These are phyloP conservation scores for Lipomyces chichibuensis DNA, from an alignment of 805 yeast genomes.

Conservation along the genomic window DNA sequence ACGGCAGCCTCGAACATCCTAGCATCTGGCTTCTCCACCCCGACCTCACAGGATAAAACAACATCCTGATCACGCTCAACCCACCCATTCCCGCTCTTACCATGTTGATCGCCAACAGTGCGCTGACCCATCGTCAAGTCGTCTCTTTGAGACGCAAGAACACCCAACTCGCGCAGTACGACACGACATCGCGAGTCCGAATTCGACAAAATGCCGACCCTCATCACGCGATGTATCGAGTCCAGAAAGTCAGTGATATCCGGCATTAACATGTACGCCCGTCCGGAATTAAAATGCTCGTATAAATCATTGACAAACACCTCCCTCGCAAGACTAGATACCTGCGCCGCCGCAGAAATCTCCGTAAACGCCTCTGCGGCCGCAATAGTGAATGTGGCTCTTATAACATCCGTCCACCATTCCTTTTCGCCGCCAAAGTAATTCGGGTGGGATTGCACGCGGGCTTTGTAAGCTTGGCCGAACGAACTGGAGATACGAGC, in stretches of 20 bases:
- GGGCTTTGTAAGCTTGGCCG: slow-evolving; percentile 17
- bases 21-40: slow-evolving; percentile 32
- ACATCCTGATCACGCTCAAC: slow-evolving; percentile 14
- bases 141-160: slow-evolving; percentile 2
- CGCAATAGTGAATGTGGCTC: slow-evolving; percentile 16
- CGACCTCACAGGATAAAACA: slow-evolving; percentile 27
- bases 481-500: neutral
- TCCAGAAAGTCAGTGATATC: slow-evolving; percentile 25
- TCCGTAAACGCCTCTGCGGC: neutral
- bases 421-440: slow-evolving; percentile 25
- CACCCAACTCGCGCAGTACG: slow-evolving; percentile 22
- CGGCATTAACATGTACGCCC: slow-evolving; percentile 19
- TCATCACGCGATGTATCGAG: neutral
- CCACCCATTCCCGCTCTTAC: slow-evolving; percentile 7
- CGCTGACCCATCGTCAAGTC: neutral
- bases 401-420: slow-evolving; percentile 32
- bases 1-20: slow-evolving; percentile 25
- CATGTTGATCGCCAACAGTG: neutral
- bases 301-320: slow-evolving; percentile 14
- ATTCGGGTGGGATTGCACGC: slow-evolving; percentile 21
- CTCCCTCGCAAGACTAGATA: neutral
- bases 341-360: neutral
- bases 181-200: slow-evolving; percentile 24
- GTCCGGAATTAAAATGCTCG: slow-evolving; percentile 23
- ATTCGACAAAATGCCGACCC: slow-evolving; percentile 26